Conservation (phyloP, 192 early-diverging fungal species). For the Coemansia asiatica region DNA sequence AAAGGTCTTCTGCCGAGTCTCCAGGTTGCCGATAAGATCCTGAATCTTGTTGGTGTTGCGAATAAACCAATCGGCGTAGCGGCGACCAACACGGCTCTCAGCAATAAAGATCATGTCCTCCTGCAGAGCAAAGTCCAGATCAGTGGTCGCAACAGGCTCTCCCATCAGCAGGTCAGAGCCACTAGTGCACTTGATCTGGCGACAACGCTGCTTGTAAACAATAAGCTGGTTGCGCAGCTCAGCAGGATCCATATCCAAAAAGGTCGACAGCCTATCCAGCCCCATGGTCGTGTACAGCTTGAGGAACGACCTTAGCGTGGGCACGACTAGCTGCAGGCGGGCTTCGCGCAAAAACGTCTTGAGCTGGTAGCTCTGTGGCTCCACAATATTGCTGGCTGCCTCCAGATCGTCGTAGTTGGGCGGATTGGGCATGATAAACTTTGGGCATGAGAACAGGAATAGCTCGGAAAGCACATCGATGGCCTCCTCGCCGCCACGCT, state of each 20-base stretch:
- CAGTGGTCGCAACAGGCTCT: slow-evolving; percentile 76
- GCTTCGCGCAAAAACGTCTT: slow-evolving; percentile 87
- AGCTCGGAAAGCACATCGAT: slow-evolving; percentile 83
- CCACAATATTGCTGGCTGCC: slow-evolving; percentile 17
- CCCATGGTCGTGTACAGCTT: slow-evolving; percentile 95
- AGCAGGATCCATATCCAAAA: slow-evolving; percentile 81
- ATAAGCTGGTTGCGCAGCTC: slow-evolving; percentile 84
- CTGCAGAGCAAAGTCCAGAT: slow-evolving; percentile 92
- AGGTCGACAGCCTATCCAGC: slow-evolving; percentile 82
- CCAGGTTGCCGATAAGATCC: slow-evolving; percentile 45
- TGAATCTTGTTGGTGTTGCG: slow-evolving; percentile 89
- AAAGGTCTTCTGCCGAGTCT: slow-evolving; percentile 39
- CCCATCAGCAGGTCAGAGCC: slow-evolving; percentile 81
- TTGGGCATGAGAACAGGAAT: slow-evolving; percentile 88
- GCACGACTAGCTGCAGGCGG: slow-evolving; percentile 77
- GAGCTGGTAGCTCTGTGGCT: slow-evolving; percentile 77
- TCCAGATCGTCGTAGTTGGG: slow-evolving; percentile 74
- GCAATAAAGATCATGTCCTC: slow-evolving; percentile 94
- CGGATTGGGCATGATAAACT: slow-evolving; percentile 89
- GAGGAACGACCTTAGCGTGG: slow-evolving; percentile 89
- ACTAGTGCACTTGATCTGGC: slow-evolving; percentile 79
- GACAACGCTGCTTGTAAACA: slow-evolving; percentile 92
- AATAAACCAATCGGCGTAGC: slow-evolving; percentile 95
- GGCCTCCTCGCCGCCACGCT: slow-evolving; percentile 83
- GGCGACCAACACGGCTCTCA: slow-evolving; percentile 89